Base-by-base conservation (phyloP, 2,329 filamentous ascomycete genomes). In the Fusarium coffeatum region DNA sequence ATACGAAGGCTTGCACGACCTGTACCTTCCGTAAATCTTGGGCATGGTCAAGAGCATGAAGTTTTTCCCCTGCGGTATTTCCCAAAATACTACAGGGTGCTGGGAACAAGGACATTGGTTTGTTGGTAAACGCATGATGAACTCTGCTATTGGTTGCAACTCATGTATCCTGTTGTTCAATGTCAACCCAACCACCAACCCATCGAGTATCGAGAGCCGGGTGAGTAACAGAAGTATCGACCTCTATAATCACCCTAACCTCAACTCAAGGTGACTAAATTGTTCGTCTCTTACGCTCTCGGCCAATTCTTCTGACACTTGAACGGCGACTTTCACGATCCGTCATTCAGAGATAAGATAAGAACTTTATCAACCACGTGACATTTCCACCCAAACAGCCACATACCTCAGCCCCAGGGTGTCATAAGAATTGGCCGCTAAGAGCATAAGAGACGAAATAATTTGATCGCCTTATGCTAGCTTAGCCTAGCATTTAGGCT, bases 31-130 rank as follows among this genome's bases (percentile, higher is more conserved):
- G 10, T 7, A n/a, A 11, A 10, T 7, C 9, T 37, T 12, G n/a
- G n/a, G 18, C 34, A 37, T 12, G 18, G 6, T 37, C 18, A 37
- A 37, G 18, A 7, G 3, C 34, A 37, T 37, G 1, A 11, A 6
- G 12, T 12, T 3, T 37, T 7, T 6, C 18, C 1, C 34, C 12
- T 7, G 18, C 18, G 6, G 6, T 12, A 12, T 12, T 7, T 6
- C 6, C 7, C 3, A 12, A 3, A 12, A 7, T 2, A 37, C 6
- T 12, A 2, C 6, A 7, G 3, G 10, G 34, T 12, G 18, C 10
- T 37, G 10, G 10, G 10, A 12, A 37, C 10, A 37, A 37, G 18
- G n/a, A 12, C 18, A n/a, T 12, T n/a, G 34, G 34, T 37, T 10
- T 37, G 1, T 7, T 7, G 2, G 18, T 12, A 2, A 12, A 37